These are phyloP conservation scores for Erythrophleum ivorense DNA, from an alignment of 331 rosid genomes.

Conservation along the genomic window DNA sequence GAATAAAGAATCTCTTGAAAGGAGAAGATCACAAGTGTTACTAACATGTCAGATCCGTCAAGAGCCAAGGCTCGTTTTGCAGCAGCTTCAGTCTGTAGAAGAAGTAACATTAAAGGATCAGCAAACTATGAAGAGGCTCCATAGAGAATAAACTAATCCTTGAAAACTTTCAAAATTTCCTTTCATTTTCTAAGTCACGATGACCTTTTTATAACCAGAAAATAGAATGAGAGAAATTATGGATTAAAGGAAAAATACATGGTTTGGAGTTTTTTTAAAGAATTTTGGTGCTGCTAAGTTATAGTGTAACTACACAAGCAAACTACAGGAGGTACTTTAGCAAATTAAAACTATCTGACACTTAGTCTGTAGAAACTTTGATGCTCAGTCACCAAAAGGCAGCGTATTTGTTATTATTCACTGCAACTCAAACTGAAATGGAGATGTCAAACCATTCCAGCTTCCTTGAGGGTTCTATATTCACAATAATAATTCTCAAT, in stretches of 20 bases:
- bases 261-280: not conserved
- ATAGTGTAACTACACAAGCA: not conserved
- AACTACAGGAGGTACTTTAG: not conserved
- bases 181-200: not conserved
- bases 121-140: constrained; percentile 9
- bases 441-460: not conserved
- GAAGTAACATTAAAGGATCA: constrained; percentile 31
- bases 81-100: constrained; percentile 86
- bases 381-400: not conserved
- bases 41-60: constrained; percentile 97
- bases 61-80: constrained; percentile 89
- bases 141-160: not conserved
- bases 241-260: not conserved
- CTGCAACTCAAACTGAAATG: not conserved
- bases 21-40: constrained; percentile 35
- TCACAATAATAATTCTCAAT: not conserved
- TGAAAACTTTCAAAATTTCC: not conserved
- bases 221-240: not conserved
- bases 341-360: not conserved
- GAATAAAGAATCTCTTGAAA: constrained; percentile 5
- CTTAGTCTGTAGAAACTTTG: not conserved
- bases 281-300: not conserved
- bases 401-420: not conserved
- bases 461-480: not conserved
- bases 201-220: not conserved